Base-by-base conservation (phyloP, 2,329 filamentous ascomycete species). In the Calonectria pseudoturangicola region DNA sequence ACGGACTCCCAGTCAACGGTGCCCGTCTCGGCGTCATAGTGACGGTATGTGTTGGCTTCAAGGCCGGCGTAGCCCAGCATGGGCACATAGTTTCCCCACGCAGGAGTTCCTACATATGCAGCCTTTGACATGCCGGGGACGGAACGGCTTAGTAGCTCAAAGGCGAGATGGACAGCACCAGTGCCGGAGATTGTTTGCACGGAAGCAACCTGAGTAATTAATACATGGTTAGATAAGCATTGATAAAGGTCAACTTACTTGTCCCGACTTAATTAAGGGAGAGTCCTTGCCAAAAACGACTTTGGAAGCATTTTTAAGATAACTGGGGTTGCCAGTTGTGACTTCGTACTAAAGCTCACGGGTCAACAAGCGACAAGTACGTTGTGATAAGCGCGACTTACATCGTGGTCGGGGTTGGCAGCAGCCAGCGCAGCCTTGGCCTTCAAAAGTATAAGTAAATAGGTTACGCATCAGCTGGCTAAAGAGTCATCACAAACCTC, bases 161-260 rank as follows among this genome's bases (percentile, higher is more conserved):
- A 81, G 21, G 79, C 84, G n/a, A 85, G 75, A 64, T 85, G 83
- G 43, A 81, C 80, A 6, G 83, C 81, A 2, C 84, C 84, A 0
- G 83, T 85, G 8, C 84, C 83, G 0, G 83, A 84, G 39, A 85
- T 83, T 10, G 83, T 82, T 73, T 85, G 84, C 0, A 83, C 82
- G 1, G 83, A 83, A 16, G 82, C 81, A 33, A 84, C 71, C 77
- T 68, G 18, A 4, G 9, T 18, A 13, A 7, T 67, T 18, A 27
- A 39, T 71, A n/a, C 27, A 27, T 9, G 15, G 6, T 18, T 27
- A 33, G 7, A n/a, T 5, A 4, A 10, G 8, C 3, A n/a, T 13
- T 25, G 39, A n/a, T 36, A 45, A 33, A 9, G 13, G 4, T 15
- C 18, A 16, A 12, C 70, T 25, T 65, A 75, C 74, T 41, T 68